These are phyloP conservation scores for Calonectria crousiana DNA, from an alignment of 2,329 filamentous ascomycete genomes.

Conservation along the genomic window DNA sequence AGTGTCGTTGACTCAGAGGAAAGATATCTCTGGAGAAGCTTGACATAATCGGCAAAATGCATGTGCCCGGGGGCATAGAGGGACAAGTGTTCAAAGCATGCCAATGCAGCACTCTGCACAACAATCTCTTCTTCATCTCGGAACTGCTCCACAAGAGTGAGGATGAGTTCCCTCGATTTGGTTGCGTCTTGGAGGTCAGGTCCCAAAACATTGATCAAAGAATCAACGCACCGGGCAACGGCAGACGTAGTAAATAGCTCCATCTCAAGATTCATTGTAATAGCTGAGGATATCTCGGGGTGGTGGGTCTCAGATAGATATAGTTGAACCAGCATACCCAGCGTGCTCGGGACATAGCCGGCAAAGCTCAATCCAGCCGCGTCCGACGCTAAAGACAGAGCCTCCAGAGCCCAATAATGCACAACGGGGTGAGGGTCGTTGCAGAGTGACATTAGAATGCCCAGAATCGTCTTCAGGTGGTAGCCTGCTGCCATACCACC, in stretches of 20 bases:
- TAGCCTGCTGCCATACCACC: slow-evolving; percentile 98
- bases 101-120: slow-evolving; percentile 81
- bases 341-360: slow-evolving; percentile 86
- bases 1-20: slow-evolving; percentile 77
- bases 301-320: slow-evolving; percentile 95
- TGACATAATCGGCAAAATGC: slow-evolving; percentile 86
- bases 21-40: slow-evolving; percentile 82
- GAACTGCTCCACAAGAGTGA: slow-evolving; percentile 87
- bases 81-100: slow-evolving; percentile 90
- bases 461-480: slow-evolving; percentile 96
- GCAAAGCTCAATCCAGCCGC: slow-evolving; percentile 94
- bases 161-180: slow-evolving; percentile 91
- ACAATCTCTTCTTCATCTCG: slow-evolving; percentile 78
- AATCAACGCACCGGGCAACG: slow-evolving; percentile 89
- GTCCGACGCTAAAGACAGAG: slow-evolving; percentile 86
- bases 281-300: slow-evolving; percentile 80
- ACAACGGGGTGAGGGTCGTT: slow-evolving; percentile 96
- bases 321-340: slow-evolving; percentile 94
- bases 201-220: slow-evolving; percentile 95
- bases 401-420: slow-evolving; percentile 96
- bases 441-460: slow-evolving; percentile 96
- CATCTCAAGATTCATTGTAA: slow-evolving; percentile 91
- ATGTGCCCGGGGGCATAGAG: slow-evolving; percentile 92
- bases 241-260: slow-evolving; percentile 85
- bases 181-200: slow-evolving; percentile 93